These are phyloP conservation scores for Phaeoacremonium minimum DNA, from an alignment of 2,329 filamentous ascomycete species.

Conservation along the genomic window DNA sequence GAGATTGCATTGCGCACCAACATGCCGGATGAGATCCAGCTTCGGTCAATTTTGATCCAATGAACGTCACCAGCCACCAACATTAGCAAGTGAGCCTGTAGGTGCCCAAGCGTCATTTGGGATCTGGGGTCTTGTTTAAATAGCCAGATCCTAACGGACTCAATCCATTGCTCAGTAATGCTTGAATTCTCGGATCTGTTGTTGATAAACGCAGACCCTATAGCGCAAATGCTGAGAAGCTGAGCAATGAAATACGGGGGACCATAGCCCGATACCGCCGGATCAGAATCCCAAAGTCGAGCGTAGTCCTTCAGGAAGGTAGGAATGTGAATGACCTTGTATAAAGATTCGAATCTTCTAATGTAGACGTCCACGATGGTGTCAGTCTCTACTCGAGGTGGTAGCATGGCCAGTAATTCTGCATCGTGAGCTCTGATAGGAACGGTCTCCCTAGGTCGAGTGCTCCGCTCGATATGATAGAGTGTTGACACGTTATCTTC, in stretches of 20 bases:
- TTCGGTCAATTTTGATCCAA: conserved; percentile 8
- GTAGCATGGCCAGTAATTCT: conserved; percentile 10
- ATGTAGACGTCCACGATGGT: conserved; percentile 12
- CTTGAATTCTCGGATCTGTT: neutral
- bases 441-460: conserved; percentile 4
- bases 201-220: conserved; percentile 1
- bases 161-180: conserved; percentile 4
- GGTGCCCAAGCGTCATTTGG: conserved; percentile 5
- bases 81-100: conserved; percentile 7
- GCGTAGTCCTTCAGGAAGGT: conserved; percentile 13
- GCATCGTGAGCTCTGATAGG: neutral
- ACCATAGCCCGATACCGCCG: conserved; percentile 9
- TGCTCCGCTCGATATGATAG: conserved; percentile 10
- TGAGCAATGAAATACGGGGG: conserved; percentile 5
- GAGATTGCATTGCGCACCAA: conserved; percentile 7
- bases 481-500: conserved; percentile 5
- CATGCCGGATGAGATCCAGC: conserved; percentile 6
- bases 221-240: conserved; percentile 6
- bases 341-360: conserved; percentile 11
- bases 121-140: conserved; percentile 7
- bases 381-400: conserved; percentile 11
- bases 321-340: conserved; percentile 15
- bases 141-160: conserved; percentile 6
- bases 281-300: conserved; percentile 21
- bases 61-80: conserved; percentile 7